Conservation (phyloP, 2,329 filamentous ascomycete species). For the Ilyonectria sp. region DNA sequence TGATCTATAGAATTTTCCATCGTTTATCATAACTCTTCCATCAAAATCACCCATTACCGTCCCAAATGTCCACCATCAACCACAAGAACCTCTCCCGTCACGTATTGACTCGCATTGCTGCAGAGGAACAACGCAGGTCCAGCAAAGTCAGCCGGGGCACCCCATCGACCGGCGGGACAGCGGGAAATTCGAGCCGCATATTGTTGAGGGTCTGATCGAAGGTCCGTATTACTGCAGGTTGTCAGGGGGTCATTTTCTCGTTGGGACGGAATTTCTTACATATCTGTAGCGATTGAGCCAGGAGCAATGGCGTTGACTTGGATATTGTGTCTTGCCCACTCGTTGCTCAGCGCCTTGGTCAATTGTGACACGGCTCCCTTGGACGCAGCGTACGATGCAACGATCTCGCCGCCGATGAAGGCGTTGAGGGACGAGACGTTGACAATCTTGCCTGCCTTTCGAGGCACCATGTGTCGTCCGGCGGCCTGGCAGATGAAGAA, state of each 20-base stretch:
- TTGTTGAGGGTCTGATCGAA: constrained; percentile 16
- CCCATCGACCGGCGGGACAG: constrained; percentile 30
- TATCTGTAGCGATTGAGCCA: constrained; percentile 23
- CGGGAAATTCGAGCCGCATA: constrained; percentile 10
- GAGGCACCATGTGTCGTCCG: constrained; percentile 26
- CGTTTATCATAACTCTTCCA: background rate
- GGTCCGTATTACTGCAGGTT: constrained; percentile 15
- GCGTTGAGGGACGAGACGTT: constrained; percentile 27
- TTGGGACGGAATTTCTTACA: constrained; percentile 3
- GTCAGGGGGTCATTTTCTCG: background rate
- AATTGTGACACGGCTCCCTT: constrained; percentile 31
- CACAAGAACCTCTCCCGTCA: constrained; percentile 23
- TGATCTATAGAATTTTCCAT: background rate
- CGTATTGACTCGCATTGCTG: constrained; percentile 27
- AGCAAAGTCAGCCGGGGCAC: constrained; percentile 21
- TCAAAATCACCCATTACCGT: background rate
- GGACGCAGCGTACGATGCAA: constrained; percentile 22
- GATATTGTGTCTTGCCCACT: constrained; percentile 30
- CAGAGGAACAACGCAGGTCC: constrained; percentile 28
- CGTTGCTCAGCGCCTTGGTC: constrained; percentile 31
- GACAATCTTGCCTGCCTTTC: constrained; percentile 27
- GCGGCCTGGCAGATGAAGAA: constrained; percentile 32
- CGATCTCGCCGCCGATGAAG: constrained; percentile 22
- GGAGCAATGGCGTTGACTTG: constrained; percentile 34
- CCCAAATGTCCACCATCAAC: constrained; percentile 29